phyloP scores from a whole-genome alignment of 1,284 basidiomycete genomes.

The Agaricales sp. region DNA sequence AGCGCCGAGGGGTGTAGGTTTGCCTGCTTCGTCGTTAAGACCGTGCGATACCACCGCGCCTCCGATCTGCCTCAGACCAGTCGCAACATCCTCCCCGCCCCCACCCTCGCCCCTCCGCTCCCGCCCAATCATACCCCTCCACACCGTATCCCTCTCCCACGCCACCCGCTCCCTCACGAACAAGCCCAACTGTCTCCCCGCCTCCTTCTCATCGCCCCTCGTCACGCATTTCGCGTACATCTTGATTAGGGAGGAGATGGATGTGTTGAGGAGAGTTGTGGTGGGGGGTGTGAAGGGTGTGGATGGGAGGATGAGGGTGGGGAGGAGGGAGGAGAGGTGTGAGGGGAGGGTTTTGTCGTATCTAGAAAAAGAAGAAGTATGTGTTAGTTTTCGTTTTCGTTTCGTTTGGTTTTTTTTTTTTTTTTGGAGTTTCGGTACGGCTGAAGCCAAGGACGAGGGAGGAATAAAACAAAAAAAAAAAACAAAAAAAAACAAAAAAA shows the following conservation, averaged over 20 bases:
- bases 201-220: constrained; percentile 60
- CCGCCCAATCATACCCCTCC: constrained; percentile 95
- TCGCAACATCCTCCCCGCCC: not conserved
- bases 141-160: constrained; percentile 93
- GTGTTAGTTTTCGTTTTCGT: too few species aligned
- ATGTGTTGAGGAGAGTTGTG: constrained; percentile 56
- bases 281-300: constrained; percentile 59
- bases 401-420: too few species aligned
- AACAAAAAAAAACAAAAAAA: not conserved
- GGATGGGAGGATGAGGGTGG: constrained; percentile 60
- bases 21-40: too few species aligned
- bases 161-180: constrained; percentile 91
- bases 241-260: constrained; percentile 54
- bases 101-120: constrained; percentile 61
- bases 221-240: constrained; percentile 87
- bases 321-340: constrained; percentile 43
- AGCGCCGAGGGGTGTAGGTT: not conserved
- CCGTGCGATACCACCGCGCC: constrained; percentile 21
- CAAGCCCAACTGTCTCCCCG: constrained; percentile 76
- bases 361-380: constrained; percentile 34
- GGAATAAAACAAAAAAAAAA: too few species aligned
- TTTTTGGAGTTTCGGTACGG: too few species aligned
- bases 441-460: too few species aligned
- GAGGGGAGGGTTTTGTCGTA: constrained; percentile 77
- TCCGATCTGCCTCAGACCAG: not conserved